A percentile compares a stretch with the other conserved stretches of the same genome.
Conservation (phyloP, 352 stramenopile species). For the Phytophthora megakarya region DNA sequence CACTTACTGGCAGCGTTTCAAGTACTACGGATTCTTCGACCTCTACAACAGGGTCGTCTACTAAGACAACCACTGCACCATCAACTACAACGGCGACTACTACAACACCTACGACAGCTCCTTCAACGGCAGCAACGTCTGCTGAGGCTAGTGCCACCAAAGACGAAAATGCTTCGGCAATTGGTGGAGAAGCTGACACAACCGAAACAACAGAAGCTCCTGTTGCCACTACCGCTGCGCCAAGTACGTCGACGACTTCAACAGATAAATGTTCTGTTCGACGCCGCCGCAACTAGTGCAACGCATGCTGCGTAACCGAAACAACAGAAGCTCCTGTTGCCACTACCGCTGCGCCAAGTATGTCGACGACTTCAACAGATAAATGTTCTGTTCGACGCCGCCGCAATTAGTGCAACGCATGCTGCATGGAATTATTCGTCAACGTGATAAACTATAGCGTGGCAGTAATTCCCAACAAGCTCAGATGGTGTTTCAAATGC, state of each 20-base stretch:
- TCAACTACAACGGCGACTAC: conserved; percentile 4
- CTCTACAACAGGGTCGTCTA: neutral
- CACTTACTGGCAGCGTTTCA: conserved; percentile 13
- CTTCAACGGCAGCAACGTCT: neutral
- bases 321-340: conserved; percentile 5
- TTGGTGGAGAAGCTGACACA: conserved; percentile 5
- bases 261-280: conserved; percentile 19
- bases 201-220: conserved; percentile 10
- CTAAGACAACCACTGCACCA: neutral
- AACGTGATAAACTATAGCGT: too few species aligned
- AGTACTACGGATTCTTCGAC: neutral
- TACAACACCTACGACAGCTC: neutral
- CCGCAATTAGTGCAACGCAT: conserved; percentile 11
- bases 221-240: neutral
- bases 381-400: conserved; percentile 24
- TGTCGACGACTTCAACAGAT: conserved; percentile 2
- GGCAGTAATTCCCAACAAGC: too few species aligned
- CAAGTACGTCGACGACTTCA: conserved; percentile 7
- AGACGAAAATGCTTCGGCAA: conserved; percentile 11
- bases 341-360: conserved; percentile 1
- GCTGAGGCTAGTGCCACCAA: neutral
- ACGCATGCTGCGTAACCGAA: neutral
- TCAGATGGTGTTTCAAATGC: too few species aligned
- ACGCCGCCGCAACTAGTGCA: conserved; percentile 19
- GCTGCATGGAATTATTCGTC: neutral